A percentile compares a stretch with the other conserved stretches of the same genome.
Evolutionary conservation across 306 rosid genomes (phyloP).

Genomic region (Hippophae gyantsensis): DNA sequence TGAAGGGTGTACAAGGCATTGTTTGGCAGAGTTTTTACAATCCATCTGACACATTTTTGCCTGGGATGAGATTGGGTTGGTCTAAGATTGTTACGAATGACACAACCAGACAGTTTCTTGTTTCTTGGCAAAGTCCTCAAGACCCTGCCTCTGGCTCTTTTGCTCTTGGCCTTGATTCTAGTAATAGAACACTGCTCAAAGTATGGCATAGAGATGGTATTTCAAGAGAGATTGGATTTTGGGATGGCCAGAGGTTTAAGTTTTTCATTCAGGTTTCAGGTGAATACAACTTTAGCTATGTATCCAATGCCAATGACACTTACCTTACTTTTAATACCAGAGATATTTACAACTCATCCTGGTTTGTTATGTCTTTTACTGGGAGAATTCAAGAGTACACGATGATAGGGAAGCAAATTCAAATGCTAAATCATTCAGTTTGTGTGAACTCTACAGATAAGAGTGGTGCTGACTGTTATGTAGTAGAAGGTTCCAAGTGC

Average conservation of each 20-base stretch:
- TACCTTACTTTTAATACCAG: constrained; percentile 10
- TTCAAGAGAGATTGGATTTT: constrained; percentile 7
- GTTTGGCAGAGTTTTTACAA: constrained; percentile 10
- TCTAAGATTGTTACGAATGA: not conserved
- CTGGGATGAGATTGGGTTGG: constrained; percentile 13
- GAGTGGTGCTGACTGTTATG: not conserved
- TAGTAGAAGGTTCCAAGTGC: not conserved
- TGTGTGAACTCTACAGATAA: not conserved
- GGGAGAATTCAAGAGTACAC: constrained; percentile 10
- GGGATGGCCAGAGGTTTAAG: constrained; percentile 9
- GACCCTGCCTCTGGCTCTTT: not conserved
- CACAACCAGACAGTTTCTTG: not conserved
- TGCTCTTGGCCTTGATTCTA: constrained; percentile 2
- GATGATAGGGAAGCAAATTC: constrained; percentile 8
- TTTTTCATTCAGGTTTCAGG: constrained; percentile 4
- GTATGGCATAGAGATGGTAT: not conserved
- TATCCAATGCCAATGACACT: not conserved
- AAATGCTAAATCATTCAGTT: constrained; percentile 2
- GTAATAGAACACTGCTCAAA: not conserved
- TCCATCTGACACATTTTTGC: constrained; percentile 6
- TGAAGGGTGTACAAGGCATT: constrained; percentile 1
- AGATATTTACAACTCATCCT: not conserved
- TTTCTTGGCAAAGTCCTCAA: constrained; percentile 3
- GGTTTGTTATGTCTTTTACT: constrained; percentile 8
- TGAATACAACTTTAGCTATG: constrained; percentile 5